A percentile compares a stretch with the other conserved stretches of the same genome.
Evolutionary conservation across 2,329 filamentous ascomycete genomes (phyloP).

Genomic region (Penicillium sp.): DNA sequence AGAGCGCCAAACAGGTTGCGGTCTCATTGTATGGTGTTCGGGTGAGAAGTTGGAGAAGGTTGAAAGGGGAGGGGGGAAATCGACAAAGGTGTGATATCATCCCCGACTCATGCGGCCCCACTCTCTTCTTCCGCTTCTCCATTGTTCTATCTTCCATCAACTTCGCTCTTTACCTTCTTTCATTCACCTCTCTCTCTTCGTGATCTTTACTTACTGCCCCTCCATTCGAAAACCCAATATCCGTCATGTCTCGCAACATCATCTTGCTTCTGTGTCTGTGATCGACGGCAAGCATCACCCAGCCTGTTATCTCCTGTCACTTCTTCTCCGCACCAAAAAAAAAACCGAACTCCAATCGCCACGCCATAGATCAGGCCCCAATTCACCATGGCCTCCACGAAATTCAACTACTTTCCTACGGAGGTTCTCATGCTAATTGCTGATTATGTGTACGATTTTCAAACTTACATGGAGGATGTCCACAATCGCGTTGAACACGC

Average conservation of each 20-base stretch:
- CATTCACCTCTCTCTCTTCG: neutral
- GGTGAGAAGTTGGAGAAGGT: neutral
- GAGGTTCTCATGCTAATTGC: constrained; percentile 57
- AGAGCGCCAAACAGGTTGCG: constrained; percentile 26
- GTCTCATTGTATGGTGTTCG: constrained; percentile 24
- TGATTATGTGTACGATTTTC: constrained; percentile 36
- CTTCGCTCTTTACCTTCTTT: neutral
- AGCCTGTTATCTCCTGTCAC: neutral
- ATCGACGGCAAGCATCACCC: neutral
- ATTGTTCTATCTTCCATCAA: neutral
- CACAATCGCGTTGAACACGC: neutral
- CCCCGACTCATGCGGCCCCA: constrained; percentile 3
- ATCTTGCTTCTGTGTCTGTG: neutral
- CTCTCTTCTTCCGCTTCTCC: constrained; percentile 3
- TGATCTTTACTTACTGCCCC: neutral
- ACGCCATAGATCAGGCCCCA: neutral
- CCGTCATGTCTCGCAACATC: neutral
- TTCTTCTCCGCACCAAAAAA: neutral
- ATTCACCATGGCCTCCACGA: neutral
- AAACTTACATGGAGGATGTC: neutral
- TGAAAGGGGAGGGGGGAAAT: neutral
- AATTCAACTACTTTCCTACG: constrained; percentile 47
- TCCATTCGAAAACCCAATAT: neutral
- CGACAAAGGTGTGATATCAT: constrained; percentile 9
- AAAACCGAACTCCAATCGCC: neutral